Conservation (phyloP, 2,329 filamentous ascomycete genomes). For the Leptographium flavum region DNA sequence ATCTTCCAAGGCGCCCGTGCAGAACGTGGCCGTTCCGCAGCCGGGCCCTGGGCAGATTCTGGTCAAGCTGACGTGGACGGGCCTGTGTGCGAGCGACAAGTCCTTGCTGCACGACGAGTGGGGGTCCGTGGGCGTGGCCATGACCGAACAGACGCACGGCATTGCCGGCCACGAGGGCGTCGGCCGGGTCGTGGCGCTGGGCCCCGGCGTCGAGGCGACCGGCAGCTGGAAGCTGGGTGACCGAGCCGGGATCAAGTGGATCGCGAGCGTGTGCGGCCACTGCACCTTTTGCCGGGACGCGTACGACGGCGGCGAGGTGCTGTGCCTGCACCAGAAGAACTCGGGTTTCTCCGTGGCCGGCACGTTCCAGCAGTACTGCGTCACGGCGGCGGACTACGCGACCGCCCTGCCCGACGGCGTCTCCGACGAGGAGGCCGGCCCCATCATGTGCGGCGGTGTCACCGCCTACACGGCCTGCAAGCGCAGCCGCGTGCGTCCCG, state of each 20-base stretch:
- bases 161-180: constrained; percentile 8
- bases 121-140: constrained; percentile 3
- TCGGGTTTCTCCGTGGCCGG: constrained; percentile 9
- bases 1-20: background rate
- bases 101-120: constrained; percentile 10
- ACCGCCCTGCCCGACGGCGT: constrained; percentile 14
- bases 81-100: constrained; percentile 11
- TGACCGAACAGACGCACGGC: constrained; percentile 1
- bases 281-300: constrained; percentile 6
- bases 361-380: constrained; percentile 13
- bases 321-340: constrained; percentile 3
- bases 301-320: constrained; percentile 7
- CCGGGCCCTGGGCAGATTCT: constrained; percentile 9
- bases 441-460: constrained; percentile 13
- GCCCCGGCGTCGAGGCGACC: background rate
- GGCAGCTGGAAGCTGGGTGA: constrained; percentile 6
- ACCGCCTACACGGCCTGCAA: constrained; percentile 9
- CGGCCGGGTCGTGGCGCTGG: constrained; percentile 5
- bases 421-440: constrained; percentile 11
- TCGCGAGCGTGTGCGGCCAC: constrained; percentile 2
- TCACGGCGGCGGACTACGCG: constrained; percentile 26
- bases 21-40: background rate
- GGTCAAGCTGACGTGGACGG: constrained; percentile 7
- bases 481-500: constrained; percentile 4
- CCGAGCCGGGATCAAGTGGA: constrained; percentile 8